These are phyloP conservation scores for Kwoniella dejecticola DNA, from an alignment of 768 basidiomycete species.

Conservation along the genomic window DNA sequence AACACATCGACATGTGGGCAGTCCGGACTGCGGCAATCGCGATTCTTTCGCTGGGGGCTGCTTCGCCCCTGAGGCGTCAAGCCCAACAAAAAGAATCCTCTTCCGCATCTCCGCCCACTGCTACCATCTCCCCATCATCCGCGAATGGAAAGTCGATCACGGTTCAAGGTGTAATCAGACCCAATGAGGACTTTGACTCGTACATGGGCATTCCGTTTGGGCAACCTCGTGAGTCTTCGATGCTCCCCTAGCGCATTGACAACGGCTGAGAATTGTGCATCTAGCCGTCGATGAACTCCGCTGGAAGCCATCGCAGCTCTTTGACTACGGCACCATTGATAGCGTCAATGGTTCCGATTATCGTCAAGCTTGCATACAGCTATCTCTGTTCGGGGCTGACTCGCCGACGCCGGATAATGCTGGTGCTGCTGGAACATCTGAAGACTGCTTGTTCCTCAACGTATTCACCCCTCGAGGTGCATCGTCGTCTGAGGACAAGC, in stretches of 20 bases:
- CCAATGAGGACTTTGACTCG: conserved; percentile 20
- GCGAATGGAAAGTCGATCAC: neutral
- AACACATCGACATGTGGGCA: too few relatives aligned
- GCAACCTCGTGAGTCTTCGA: conserved; percentile 44
- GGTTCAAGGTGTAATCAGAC: neutral
- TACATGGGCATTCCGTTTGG: conserved; percentile 52
- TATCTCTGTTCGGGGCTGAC: neutral
- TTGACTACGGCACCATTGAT: conserved; percentile 31
- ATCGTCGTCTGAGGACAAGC: neutral
- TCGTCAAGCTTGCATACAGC: conserved; percentile 28
- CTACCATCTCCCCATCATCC: neutral
- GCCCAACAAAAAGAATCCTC: neutral
- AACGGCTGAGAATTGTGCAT: too few relatives aligned
- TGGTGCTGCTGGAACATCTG: conserved; percentile 44
- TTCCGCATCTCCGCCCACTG: neutral
- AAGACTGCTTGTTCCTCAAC: conserved; percentile 62
- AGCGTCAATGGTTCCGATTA: conserved; percentile 39
- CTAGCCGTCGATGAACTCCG: conserved; percentile 1
- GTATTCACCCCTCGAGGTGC: conserved; percentile 58
- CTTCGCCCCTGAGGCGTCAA: neutral
- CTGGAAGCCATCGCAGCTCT: conserved; percentile 1
- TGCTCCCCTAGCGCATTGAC: too few relatives aligned
- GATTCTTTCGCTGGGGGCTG: neutral
- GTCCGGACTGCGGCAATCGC: too few relatives aligned
- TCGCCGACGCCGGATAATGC: conserved; percentile 4